Base-by-base conservation (phyloP, 176 grass and related monocot genomes). In the Rhynchospora pubera region DNA sequence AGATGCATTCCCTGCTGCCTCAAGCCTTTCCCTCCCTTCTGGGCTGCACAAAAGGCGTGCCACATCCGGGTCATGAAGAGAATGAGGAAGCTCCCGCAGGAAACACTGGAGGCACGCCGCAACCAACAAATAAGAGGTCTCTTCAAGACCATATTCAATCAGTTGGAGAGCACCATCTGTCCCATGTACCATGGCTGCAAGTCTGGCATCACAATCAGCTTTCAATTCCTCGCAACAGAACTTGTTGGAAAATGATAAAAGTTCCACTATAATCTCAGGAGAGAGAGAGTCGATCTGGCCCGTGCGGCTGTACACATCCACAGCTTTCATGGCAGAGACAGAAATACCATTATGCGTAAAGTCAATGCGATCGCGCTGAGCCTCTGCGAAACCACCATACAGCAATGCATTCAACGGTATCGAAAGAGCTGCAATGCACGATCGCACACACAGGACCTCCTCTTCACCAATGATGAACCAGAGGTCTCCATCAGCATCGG, bases 191-290 rank as follows among this genome's bases (percentile, higher is more conserved):
- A 95, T 88, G 63, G 87, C 50, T 1, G 92, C 90, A 9, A 99
- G 89, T 79, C 59, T 85, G 84, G 85, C 79, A 87, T 95, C 96
- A 88, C 92, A 98, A 34, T 83, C 85, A 7, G 86, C 48, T 88
- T 95, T 99, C 10, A 99, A 79, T 59, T 83, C 92, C 9, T 99
- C 90, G 44, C 92, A 99, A 83, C 96, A 99, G 84, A 94, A 98
- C 82, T 90, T 94, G 85, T 98, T 94, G 61, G 95, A 80, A 71
- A 98, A 98, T 1, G 74, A 78, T 78, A 98, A 85, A 79, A 98
- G 84, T 89, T 94, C 92, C 21, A 92, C 79, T 51, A 94, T 67
- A 57, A 85, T 84, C 77, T 95, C 84, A 4, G 91, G 85, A 6
- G 92, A 84, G 75, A 87, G 23, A 12, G 24, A 71, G 85, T 85